Evolutionary conservation across 2,329 filamentous ascomycete genomes (phyloP), one percentile per base, ranked within the genome.

Genomic region (Cadophora gregata): DNA sequence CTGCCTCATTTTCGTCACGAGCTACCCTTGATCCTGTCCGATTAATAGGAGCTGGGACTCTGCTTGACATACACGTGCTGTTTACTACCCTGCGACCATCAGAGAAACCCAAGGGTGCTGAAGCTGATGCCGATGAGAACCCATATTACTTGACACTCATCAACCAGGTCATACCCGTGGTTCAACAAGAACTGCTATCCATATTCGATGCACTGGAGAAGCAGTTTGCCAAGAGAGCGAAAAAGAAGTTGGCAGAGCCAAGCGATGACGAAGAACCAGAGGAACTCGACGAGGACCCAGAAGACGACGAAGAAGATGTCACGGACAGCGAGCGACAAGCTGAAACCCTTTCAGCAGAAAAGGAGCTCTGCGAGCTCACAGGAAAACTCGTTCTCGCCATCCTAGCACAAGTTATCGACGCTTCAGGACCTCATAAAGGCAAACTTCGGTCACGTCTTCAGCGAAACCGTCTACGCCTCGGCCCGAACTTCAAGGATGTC

Each of bases 341-440:
- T 58, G 85, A 86, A 47, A 87, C 89, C 65, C 84, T 97, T 38
- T 84, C 94, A 66, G 89, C 93, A 0, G 96, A 98, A 79, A 91
- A 95, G 76, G 87, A 89, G 24, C 85, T 98, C 0, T 98, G 95
- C 78, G 91, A 95, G 73, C 83, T 97, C 29, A 90, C 94, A 0
- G 90, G 89, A 69, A 96, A 96, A 77, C 87, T 97, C 51, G 91
- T 97, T 45, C 86, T 97, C 50, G 91, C 90, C 14, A 88, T 97
- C 25, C 83, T 91, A 10, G 92, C 89, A 24, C 88, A 88, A 62
- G 88, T 93, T 48, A 82, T 97, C 60, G 93, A 96, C 75, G 80
- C 83, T 50, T 82, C 81, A 1, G 88, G 86, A 7, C 80, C 85
- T 12, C 81, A 86, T 33, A 85, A 85, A 9, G 88, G 87, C 33